These are phyloP conservation scores for Ceratocystis alfenasii DNA, from an alignment of 2,329 filamentous ascomycete species.

Conservation along the genomic window DNA sequence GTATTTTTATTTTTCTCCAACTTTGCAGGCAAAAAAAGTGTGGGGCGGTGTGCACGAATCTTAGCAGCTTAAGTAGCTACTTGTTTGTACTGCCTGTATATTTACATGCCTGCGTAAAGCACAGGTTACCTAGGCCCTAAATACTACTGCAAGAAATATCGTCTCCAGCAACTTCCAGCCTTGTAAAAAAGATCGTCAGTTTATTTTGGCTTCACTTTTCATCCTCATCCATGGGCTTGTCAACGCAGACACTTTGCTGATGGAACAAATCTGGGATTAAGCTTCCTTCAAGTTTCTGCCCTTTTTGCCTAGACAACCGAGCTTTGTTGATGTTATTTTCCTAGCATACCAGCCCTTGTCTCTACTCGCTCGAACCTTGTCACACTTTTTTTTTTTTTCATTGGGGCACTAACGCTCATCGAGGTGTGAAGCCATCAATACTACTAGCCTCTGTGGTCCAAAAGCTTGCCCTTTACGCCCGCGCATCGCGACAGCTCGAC, in stretches of 20 bases:
- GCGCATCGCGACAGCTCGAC: too few relatives aligned
- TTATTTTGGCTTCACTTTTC: too few relatives aligned
- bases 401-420: background rate
- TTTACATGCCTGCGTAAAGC: background rate
- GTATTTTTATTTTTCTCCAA: conserved; percentile 5
- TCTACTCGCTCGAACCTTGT: background rate
- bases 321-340: conserved; percentile 10
- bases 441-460: background rate
- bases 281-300: conserved; percentile 15
- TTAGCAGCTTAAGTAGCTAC: conserved; percentile 6
- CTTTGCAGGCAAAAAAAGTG: conserved; percentile 9
- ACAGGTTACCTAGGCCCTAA: background rate
- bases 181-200: too few relatives aligned
- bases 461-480: background rate
- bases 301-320: conserved; percentile 7
- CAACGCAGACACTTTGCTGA: too few relatives aligned
- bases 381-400: background rate
- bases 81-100: background rate
- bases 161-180: too few relatives aligned
- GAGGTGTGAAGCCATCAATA: background rate
- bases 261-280: background rate
- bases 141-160: background rate
- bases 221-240: too few relatives aligned
- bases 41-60: conserved; percentile 16
- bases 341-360: background rate